Percentiles rank a stretch among this genome's conserved stretches.
phyloP scores from a whole-genome alignment of 1,284 basidiomycete genomes.

The Schizopora paradoxa region DNA sequence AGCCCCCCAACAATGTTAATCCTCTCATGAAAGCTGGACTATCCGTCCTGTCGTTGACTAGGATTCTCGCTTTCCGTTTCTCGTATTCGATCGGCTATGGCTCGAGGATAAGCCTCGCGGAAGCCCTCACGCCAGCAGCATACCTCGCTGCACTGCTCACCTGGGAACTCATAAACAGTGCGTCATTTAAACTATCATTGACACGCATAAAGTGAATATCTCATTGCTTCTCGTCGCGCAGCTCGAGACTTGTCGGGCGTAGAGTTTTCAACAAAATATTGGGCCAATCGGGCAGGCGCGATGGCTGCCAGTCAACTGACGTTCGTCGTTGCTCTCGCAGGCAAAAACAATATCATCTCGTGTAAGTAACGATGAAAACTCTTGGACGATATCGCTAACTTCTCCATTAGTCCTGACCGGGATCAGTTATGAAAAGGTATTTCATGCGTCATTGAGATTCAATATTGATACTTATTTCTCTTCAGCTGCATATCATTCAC shows the following conservation, averaged over 20 bases:
- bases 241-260: too few relatives aligned
- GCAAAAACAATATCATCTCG: slow-evolving; percentile 44
- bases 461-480: background rate
- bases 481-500: slow-evolving; percentile 32
- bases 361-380: slow-evolving; percentile 20
- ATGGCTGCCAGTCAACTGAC: slow-evolving; percentile 38
- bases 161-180: slow-evolving; percentile 8
- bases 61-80: too few relatives aligned
- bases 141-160: slow-evolving; percentile 9
- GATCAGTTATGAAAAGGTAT: slow-evolving; percentile 39
- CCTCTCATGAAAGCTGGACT: too few relatives aligned
- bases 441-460: background rate
- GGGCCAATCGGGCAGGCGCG: slow-evolving; percentile 32
- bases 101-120: too few relatives aligned
- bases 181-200: background rate
- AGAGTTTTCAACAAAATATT: too few relatives aligned
- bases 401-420: slow-evolving; percentile 38
- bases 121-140: slow-evolving; percentile 1
- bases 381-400: background rate
- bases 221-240: background rate
- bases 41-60: too few relatives aligned
- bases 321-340: slow-evolving; percentile 40
- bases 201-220: background rate
- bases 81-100: too few relatives aligned
- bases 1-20: too few relatives aligned